Conservation (phyloP, 2,329 filamentous ascomycete genomes). For the Cladophialophora carrionii region DNA sequence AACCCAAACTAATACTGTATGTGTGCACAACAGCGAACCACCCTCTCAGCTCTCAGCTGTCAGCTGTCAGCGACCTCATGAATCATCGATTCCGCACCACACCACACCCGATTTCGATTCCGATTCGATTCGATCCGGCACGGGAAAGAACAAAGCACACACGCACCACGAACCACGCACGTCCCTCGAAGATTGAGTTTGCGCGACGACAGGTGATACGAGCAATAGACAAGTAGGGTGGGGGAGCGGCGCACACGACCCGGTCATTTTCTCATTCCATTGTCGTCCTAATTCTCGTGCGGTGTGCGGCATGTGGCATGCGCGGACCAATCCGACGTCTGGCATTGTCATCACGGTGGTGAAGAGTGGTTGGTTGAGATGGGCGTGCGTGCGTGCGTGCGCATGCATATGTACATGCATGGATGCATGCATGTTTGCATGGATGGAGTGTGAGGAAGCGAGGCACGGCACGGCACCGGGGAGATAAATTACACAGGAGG, state of each 20-base stretch:
- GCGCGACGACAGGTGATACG: no score
- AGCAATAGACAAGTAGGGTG: no score
- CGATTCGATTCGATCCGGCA: background rate
- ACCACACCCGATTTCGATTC: background rate
- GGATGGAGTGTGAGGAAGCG: background rate
- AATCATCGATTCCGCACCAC: background rate
- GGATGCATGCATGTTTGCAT: background rate
- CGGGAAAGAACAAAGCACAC: background rate
- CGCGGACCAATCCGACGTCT: background rate
- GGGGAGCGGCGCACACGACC: background rate
- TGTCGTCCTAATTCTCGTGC: no score
- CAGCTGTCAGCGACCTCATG: background rate
- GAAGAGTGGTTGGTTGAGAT: background rate
- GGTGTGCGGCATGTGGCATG: no score
- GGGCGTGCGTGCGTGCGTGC: background rate
- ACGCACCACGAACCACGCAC: no score
- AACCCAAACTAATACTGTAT: background rate
- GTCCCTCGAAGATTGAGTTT: background rate
- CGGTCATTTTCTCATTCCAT: no score
- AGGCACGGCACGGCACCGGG: no score
- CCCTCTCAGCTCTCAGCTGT: background rate
- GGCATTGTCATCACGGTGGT: background rate
- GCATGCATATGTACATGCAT: background rate
- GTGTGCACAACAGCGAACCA: no score
- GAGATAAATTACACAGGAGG: no score